These are phyloP conservation scores for Aureobasidium sp. DNA, from an alignment of 2,329 filamentous ascomycete species.

Conservation along the genomic window DNA sequence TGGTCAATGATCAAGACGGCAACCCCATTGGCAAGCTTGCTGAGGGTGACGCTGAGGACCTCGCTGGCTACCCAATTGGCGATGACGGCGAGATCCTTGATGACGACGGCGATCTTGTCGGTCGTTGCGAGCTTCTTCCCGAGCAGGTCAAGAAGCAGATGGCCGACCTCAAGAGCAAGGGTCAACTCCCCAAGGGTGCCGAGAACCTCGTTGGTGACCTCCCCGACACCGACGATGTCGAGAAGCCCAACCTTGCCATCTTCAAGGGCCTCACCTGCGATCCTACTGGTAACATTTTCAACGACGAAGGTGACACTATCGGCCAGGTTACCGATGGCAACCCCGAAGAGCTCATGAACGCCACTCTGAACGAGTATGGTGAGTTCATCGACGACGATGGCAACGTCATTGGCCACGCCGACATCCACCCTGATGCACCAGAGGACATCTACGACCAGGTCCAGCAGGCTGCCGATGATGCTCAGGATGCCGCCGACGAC, in stretches of 20 bases:
- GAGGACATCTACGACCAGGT: slow-evolving; percentile 35
- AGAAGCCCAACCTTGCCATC: slow-evolving; percentile 40
- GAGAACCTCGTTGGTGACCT: slow-evolving; percentile 28
- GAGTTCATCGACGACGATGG: slow-evolving; percentile 50
- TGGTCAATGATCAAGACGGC: slow-evolving; percentile 46
- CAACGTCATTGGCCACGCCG: slow-evolving; percentile 47
- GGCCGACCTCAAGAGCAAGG: slow-evolving; percentile 31
- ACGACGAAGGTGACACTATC: slow-evolving; percentile 45
- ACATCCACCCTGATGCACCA: slow-evolving; percentile 41
- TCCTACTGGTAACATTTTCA: slow-evolving; percentile 42
- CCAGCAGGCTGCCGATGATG: slow-evolving; percentile 35
- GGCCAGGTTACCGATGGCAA: slow-evolving; percentile 43
- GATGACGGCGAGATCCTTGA: slow-evolving; percentile 51
- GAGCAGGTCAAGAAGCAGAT: slow-evolving; percentile 39
- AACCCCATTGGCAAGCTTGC: slow-evolving; percentile 43
- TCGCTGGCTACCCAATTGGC: slow-evolving; percentile 46
- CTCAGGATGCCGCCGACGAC: slow-evolving; percentile 25
- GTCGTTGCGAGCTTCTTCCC: slow-evolving; percentile 45
- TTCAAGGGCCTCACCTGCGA: slow-evolving; percentile 43
- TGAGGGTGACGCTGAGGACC: slow-evolving; percentile 48
- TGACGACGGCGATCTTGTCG: slow-evolving; percentile 49
- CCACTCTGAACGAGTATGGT: slow-evolving; percentile 46
- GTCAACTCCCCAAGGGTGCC: slow-evolving; percentile 31
- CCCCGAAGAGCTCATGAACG: slow-evolving; percentile 41
- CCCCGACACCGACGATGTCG: slow-evolving; percentile 27